phyloP scores from a whole-genome alignment of 257 asterid species.

The Striga asiatica region DNA sequence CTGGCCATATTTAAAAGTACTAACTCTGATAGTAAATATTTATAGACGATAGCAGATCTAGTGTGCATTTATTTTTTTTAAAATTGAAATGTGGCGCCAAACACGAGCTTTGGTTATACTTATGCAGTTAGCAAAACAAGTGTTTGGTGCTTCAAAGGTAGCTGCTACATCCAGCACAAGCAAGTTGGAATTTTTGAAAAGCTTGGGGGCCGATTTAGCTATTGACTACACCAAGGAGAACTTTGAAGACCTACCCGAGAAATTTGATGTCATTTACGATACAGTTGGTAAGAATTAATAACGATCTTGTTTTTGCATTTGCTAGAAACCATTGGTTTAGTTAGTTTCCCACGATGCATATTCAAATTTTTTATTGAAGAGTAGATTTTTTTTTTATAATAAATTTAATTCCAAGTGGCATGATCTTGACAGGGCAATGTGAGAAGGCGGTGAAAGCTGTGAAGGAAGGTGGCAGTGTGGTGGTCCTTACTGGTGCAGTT shows the following conservation, averaged over 20 bases:
- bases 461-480: conserved; percentile 63
- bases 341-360: too few relatives aligned
- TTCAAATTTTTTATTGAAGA: too few relatives aligned
- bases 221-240: conserved; percentile 80
- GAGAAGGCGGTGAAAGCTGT: conserved; percentile 70
- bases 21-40: too few relatives aligned
- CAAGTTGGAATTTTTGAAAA: conserved; percentile 49
- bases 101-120: too few relatives aligned
- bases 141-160: conserved; percentile 71
- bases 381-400: too few relatives aligned
- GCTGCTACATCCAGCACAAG: conserved; percentile 70
- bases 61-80: too few relatives aligned
- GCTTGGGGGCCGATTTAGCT: conserved; percentile 66
- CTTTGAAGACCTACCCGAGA: conserved; percentile 59
- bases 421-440: conserved; percentile 39
- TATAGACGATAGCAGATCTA: too few relatives aligned
- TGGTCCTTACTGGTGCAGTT: conserved; percentile 50
- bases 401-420: not conserved
- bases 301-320: not conserved
- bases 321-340: too few relatives aligned
- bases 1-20: too few relatives aligned
- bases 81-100: too few relatives aligned
- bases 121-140: conserved; percentile 76
- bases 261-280: conserved; percentile 70
- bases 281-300: conserved; percentile 51